Evolutionary conservation across 495 filamentous ascomycete genomes (phyloP), one percentile per base, ranked within the genome.

Genomic region (Penicillium longicatenatum): DNA sequence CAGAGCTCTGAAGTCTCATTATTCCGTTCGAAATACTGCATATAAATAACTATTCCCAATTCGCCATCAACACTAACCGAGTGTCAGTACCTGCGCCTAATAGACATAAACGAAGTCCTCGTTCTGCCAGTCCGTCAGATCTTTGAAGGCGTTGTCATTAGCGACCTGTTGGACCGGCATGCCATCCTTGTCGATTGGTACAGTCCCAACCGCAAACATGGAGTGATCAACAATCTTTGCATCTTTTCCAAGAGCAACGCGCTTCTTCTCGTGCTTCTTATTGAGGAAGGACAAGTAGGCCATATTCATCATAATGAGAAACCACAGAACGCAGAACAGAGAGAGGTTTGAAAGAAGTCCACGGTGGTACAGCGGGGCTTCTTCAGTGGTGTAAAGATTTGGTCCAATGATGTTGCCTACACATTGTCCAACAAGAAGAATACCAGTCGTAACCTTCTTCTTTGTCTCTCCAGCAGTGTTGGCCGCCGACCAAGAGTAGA

Each of bases 391-490:
- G 52, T 82, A 89, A 1, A 89, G 71, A 54, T 84, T 80, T 1
- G 86, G 84, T 0, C 83, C 82, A 48, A 86, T 77, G 20, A 86
- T 66, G 63, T 86, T 86, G 48, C 84, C 84, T 49, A 78, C 78
- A 53, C 78, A 82, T 51, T 83, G 80, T 8, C 84, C 84, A 30
- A 86, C 70, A 54, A 85, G 79, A 16, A 86, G 63, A 11, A 85
- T 74, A 50, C 73, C 82, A 12, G 83, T 86, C 3, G 79, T 84
- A 21, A 79, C 73, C 57, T 86, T 86, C 59, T 81, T 79, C 70
- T 87, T 87, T 6, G 84, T 86, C 56, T 87, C 84, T 10, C 84
- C 84, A 0, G 80, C 84, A 1, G 84, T 87, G 63, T 87, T 87
- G 57, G 76, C 82, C 0, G 82, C 79, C 1, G 78, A 81, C 84